Evolutionary conservation across 73 alveolate genomes (phyloP).

Genomic region (Tetrahymena borealis): DNA sequence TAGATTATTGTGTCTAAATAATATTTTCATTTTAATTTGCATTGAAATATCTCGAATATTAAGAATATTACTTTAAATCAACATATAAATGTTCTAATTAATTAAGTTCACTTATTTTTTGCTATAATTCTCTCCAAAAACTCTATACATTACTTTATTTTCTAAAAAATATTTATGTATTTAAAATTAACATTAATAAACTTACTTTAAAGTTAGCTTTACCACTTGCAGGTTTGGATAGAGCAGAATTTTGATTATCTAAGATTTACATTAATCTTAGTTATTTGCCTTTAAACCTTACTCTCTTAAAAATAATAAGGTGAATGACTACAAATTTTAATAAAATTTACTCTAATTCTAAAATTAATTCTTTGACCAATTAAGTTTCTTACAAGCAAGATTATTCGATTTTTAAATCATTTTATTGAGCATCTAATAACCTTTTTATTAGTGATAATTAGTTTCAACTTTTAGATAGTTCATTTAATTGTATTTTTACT

Average conservation of each 20-base stretch:
- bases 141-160: not conserved
- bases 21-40: not conserved
- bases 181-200: not conserved
- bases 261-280: not conserved
- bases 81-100: not conserved
- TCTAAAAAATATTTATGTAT: not conserved
- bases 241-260: not conserved
- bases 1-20: not conserved
- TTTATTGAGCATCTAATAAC: no score
- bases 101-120: not conserved
- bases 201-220: not conserved
- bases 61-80: not conserved
- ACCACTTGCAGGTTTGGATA: not conserved
- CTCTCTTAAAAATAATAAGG: no score
- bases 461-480: no score
- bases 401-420: no score
- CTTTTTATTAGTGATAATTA: no score
- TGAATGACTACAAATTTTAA: no score
- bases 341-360: no score
- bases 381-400: no score
- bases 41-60: not conserved
- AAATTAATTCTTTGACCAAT: no score
- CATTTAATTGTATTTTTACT: not conserved
- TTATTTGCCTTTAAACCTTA: not conserved
- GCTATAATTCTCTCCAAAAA: not conserved